phyloP scores from a whole-genome alignment of 345 rosid genomes.

The Camelina laxa region DNA sequence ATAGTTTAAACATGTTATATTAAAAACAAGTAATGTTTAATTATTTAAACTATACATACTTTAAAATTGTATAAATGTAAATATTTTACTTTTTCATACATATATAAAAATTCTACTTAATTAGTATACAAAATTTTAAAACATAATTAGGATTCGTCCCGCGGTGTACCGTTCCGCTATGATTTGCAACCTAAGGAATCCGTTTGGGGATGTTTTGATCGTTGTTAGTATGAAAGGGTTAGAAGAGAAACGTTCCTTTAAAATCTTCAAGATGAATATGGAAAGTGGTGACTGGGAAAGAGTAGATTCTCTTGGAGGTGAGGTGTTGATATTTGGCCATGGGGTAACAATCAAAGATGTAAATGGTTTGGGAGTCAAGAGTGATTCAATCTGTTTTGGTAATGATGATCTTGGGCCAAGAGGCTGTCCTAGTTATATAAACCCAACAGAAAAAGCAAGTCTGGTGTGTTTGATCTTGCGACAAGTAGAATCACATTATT shows the following conservation, averaged over 20 bases:
- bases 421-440: too few relatives aligned
- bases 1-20: too few relatives aligned
- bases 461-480: neutral
- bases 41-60: too few relatives aligned
- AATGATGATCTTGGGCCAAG: neutral
- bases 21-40: too few relatives aligned
- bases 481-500: neutral
- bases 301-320: neutral
- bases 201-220: neutral
- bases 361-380: neutral
- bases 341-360: constrained; percentile 6
- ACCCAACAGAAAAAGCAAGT: too few relatives aligned
- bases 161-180: neutral
- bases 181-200: neutral
- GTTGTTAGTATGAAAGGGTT: neutral
- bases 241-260: neutral
- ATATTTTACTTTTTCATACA: too few relatives aligned
- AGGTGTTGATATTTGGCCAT: constrained; percentile 5
- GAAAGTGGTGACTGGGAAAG: neutral
- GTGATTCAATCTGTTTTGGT: neutral
- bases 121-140: too few relatives aligned
- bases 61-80: too few relatives aligned
- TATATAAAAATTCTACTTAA: too few relatives aligned
- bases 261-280: neutral
- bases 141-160: too few relatives aligned